Percentiles rank a stretch among this genome's conserved stretches.
These are phyloP conservation scores for Aspergillus sp. DNA, from an alignment of 2,329 filamentous ascomycete species.

Conservation along the genomic window DNA sequence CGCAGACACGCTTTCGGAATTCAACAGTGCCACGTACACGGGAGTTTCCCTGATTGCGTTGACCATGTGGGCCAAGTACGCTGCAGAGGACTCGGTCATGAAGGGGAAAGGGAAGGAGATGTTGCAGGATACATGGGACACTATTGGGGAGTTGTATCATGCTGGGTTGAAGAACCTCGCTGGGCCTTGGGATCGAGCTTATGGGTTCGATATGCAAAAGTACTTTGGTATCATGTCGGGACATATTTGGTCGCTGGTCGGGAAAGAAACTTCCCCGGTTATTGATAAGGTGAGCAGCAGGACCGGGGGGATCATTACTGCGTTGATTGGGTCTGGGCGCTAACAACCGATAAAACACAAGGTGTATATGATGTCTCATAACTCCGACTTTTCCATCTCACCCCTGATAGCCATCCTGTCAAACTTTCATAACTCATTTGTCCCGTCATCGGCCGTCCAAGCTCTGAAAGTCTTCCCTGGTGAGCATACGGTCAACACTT, in stretches of 20 bases:
- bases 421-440: slow-evolving; percentile 50
- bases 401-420: slow-evolving; percentile 60
- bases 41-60: slow-evolving; percentile 63
- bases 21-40: slow-evolving; percentile 65
- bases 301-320: too few species aligned
- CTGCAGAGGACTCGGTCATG: slow-evolving; percentile 58
- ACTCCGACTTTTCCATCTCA: slow-evolving; percentile 60
- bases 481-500: slow-evolving; percentile 56
- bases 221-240: slow-evolving; percentile 61
- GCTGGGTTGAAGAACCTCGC: slow-evolving; percentile 62
- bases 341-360: too few species aligned
- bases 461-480: slow-evolving; percentile 52
- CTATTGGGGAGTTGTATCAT: slow-evolving; percentile 58
- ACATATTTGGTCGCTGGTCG: slow-evolving; percentile 59
- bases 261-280: slow-evolving; percentile 11
- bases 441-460: not conserved
- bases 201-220: slow-evolving; percentile 65
- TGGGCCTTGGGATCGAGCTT: slow-evolving; percentile 65
- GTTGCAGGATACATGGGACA: slow-evolving; percentile 57
- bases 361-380: slow-evolving; percentile 55
- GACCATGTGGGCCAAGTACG: slow-evolving; percentile 62
- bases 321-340: too few species aligned
- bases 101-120: slow-evolving; percentile 54
- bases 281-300: too few species aligned
- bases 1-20: slow-evolving; percentile 62